Evolutionary conservation across 345 rosid genomes (phyloP), one percentile per base, ranked within the genome.

Genomic region (Xanthoceras sorbifolium): DNA sequence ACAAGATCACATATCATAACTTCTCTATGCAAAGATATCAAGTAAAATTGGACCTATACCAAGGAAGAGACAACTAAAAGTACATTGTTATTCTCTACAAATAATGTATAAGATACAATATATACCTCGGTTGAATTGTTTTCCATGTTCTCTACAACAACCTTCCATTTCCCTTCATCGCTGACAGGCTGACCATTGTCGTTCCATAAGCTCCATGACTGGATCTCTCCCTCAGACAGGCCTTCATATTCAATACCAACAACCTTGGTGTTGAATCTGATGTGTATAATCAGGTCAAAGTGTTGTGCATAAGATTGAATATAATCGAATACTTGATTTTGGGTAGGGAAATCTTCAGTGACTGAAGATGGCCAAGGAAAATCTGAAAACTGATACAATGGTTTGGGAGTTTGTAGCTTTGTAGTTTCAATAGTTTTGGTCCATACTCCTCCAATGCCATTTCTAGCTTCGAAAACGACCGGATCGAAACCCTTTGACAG

Each of bases 311-410:
- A 85, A 0, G 82, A 80, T 29, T 80, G 72, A 34, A 87, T 14
- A 5, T 84, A 85, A 40, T 72, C 81, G 2, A 82, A 32, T 18
- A 84, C 84, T 52, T 82, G 82, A 25, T 61, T 18, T 3, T 72
- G 85, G 52, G 5, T 3, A 0, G 88, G 88, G 52, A 81, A 85
- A 0, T 61, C 69, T n/a, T 74, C 77, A 4, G 75, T 9, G 36
- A 85, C 79, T 0, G 86, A 77, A 70, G 65, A 50, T 3, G 90
- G 88, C 90, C 87, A 87, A 0, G 86, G 84, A 50, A 79, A 83
- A 82, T 85, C 86, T 1, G 88, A 85, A 80, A 81, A 84, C 79
- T 67, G 79, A 67, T 64, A 84, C 8, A 36, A 0, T 4, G 32
- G 31, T 62, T 61, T 80, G 0, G 85, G 82, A 12, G 81, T 77